Evolutionary conservation across 169 alveolate species (phyloP).

Genomic region (Perkinsus olseni): DNA sequence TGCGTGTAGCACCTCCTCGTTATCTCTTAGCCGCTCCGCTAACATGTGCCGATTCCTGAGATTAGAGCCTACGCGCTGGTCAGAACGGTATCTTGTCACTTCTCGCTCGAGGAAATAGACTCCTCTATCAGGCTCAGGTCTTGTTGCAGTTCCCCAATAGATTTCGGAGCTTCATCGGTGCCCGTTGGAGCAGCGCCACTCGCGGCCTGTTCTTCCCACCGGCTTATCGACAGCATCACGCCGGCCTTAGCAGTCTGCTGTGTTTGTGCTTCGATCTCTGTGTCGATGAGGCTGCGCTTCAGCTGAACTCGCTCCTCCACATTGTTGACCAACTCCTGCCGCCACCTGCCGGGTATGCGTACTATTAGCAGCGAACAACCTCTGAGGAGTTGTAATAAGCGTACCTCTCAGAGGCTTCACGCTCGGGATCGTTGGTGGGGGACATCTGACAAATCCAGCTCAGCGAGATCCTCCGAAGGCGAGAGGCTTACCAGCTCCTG

Average conservation of each 20-base stretch:
- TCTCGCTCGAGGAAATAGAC: not conserved
- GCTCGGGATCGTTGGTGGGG: not conserved
- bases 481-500: not conserved
- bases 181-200: not conserved
- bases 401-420: not conserved
- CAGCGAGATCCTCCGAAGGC: not conserved
- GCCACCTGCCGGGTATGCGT: not conserved
- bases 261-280: not conserved
- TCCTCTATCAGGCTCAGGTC: not conserved
- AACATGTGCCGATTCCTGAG: not conserved
- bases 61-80: not conserved
- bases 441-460: not conserved
- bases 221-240: not conserved
- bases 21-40: not conserved
- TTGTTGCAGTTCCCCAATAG: not conserved
- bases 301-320: not conserved
- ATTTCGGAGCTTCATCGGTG: not conserved
- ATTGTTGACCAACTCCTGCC: not conserved
- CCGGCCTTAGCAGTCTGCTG: not conserved
- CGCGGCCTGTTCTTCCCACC: not conserved
- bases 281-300: not conserved
- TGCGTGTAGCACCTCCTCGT: not conserved
- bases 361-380: not conserved
- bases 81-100: not conserved
- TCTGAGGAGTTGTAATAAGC: not conserved